Base-by-base conservation (phyloP, 352 stramenopile genomes). In the Phytophthora quininea region DNA sequence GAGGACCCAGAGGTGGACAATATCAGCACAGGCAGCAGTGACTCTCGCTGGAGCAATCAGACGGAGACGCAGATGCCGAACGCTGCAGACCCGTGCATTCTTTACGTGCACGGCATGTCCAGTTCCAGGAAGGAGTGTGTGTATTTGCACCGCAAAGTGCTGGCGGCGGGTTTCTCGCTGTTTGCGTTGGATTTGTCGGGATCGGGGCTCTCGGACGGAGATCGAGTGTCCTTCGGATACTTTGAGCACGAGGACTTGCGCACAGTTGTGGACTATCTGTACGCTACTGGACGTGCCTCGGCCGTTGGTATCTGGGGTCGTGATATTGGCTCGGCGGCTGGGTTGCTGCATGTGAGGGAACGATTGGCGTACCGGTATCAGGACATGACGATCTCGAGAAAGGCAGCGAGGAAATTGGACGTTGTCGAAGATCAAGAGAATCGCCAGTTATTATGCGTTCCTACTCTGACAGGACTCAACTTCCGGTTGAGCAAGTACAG, bases 61-160 rank as follows among this genome's bases (percentile, higher is more conserved):
- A 50, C 67, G 31, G 40, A 51, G 35, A 40, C 52, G 24, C n/a
- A 24, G 2, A 8, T 48, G 5, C 27, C 2, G 1, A 19, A 37
- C 11, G 30, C 33, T 4, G 59, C 72, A 5, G 52, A 68, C 15
- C 84, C 86, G 29, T 94, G 86, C 42, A 80, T 94, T 31, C 50
- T 94, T 14, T 94, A 92, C 58, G 68, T 94, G 37, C 86, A 94
- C 56, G 86, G 86, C 24, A 84, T 94, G 75, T 94, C 86, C 29
- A 91, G 82, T 19, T 94, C 86, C 1, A 71, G 86, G 1, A 88
- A 90, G 58, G 86, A 94, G 68, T 89, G 82, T 35, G 62, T 92
- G 15, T 94, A 94, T 54, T 55, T 94, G 31, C 73, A 78, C 51
- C 57, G 73, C 30, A 71, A 63, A 58, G 71, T 94, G 27, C 75